A percentile compares a stretch with the other conserved stretches of the same genome.
Evolutionary conservation across 225 moss, liverwort and hornwort species (phyloP).

Genomic region (Pleurozium schreberi): DNA sequence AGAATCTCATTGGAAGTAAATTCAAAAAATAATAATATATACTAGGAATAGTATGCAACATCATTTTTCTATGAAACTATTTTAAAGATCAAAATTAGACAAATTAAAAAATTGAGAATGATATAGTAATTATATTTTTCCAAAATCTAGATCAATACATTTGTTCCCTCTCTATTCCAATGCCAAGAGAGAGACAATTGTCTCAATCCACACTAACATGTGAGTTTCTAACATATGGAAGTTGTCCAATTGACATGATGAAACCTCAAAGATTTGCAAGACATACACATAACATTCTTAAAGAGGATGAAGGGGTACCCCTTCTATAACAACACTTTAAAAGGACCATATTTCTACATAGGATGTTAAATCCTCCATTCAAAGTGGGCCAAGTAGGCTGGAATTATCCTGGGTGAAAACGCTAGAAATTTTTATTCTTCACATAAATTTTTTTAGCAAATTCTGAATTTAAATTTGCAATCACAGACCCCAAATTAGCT

Average conservation of each 20-base stretch:
- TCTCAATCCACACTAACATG: not conserved
- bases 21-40: not conserved
- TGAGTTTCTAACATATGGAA: too few species aligned
- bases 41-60: not conserved
- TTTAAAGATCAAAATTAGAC: not conserved
- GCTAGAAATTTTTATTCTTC: too few species aligned
- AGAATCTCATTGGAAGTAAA: not conserved
- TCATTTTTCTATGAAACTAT: not conserved
- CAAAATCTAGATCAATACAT: too few species aligned
- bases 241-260: too few species aligned
- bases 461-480: too few species aligned
- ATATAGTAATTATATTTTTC: too few species aligned
- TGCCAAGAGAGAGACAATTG: not conserved
- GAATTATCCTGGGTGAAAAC: too few species aligned
- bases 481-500: too few species aligned
- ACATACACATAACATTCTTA: not conserved
- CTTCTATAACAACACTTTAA: not conserved
- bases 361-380: too few species aligned
- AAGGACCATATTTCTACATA: not conserved
- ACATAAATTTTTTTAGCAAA: too few species aligned
- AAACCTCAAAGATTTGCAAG: not conserved
- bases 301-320: not conserved
- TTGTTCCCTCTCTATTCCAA: not conserved
- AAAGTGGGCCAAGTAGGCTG: too few species aligned
- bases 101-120: not conserved